A percentile compares a stretch with the other conserved stretches of the same genome.
Evolutionary conservation across 176 grass and related monocot genomes (phyloP).

Genomic region (Lolium rigidum): DNA sequence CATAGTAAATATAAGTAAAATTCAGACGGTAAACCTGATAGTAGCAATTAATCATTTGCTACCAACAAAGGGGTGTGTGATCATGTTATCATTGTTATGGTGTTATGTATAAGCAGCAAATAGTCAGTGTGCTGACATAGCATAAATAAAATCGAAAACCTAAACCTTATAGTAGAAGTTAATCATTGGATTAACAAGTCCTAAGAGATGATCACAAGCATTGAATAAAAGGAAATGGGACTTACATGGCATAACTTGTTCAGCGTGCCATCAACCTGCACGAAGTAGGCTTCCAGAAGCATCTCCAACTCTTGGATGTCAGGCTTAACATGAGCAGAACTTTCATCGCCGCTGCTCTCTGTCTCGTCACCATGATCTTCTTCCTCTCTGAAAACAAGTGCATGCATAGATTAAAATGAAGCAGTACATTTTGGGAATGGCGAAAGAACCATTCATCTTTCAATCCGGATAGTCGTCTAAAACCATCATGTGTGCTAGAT

Average conservation of each 20-base stretch:
- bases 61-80: background rate
- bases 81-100: background rate
- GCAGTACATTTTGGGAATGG: background rate
- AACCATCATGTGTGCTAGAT: background rate
- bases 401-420: constrained; percentile 16
- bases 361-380: constrained; percentile 33
- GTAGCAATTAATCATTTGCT: background rate
- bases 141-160: background rate
- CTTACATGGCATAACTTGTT: constrained; percentile 62
- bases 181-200: background rate
- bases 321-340: constrained; percentile 50
- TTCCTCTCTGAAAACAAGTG: constrained; percentile 36
- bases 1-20: background rate
- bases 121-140: background rate
- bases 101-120: background rate
- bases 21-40: background rate
- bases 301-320: constrained; percentile 66
- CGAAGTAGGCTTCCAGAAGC: constrained; percentile 73
- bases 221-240: constrained; percentile 5
- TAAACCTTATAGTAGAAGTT: background rate
- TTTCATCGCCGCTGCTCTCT: constrained; percentile 15
- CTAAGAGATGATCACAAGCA: background rate
- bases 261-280: constrained; percentile 66
- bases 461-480: background rate
- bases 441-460: background rate